These are phyloP conservation scores for Calonectria naviculata DNA, from an alignment of 2,329 filamentous ascomycete species.

Conservation along the genomic window DNA sequence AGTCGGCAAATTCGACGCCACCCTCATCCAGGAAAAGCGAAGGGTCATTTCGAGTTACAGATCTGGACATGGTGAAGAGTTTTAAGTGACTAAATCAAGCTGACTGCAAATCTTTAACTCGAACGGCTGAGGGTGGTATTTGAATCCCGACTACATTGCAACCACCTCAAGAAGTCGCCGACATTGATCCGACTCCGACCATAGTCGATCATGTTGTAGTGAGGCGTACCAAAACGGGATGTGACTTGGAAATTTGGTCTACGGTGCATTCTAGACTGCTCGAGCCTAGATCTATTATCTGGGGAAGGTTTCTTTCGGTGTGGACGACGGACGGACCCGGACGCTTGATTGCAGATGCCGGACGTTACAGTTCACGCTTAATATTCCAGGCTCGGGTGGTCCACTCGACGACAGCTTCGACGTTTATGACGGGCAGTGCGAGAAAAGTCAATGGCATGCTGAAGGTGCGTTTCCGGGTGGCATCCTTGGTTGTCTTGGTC, in stretches of 20 bases:
- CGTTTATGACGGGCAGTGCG: neutral
- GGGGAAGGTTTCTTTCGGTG: neutral
- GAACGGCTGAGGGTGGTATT: neutral
- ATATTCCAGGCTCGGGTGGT: neutral
- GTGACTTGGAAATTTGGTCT: neutral
- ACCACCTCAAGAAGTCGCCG: constrained; percentile 8
- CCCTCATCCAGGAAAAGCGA: neutral
- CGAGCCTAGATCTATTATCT: neutral
- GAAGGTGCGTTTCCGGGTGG: neutral
- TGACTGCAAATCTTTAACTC: neutral
- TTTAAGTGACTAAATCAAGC: neutral
- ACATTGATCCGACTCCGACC: constrained; percentile 8
- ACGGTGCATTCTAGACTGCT: neutral
- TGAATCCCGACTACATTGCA: neutral
- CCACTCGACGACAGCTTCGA: neutral
- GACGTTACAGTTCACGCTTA: neutral
- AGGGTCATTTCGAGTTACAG: constrained; percentile 9
- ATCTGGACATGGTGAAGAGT: neutral
- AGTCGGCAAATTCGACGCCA: constrained; percentile 13
- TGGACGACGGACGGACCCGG: neutral
- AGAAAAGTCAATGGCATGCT: neutral
- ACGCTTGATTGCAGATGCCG: neutral
- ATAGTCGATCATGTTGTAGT: neutral
- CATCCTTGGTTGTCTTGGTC: neutral
- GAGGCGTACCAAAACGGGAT: too few relatives aligned